Evolutionary conservation across 306 rosid genomes (phyloP), one percentile per base, ranked within the genome.

Genomic region (Prunus campanulata): DNA sequence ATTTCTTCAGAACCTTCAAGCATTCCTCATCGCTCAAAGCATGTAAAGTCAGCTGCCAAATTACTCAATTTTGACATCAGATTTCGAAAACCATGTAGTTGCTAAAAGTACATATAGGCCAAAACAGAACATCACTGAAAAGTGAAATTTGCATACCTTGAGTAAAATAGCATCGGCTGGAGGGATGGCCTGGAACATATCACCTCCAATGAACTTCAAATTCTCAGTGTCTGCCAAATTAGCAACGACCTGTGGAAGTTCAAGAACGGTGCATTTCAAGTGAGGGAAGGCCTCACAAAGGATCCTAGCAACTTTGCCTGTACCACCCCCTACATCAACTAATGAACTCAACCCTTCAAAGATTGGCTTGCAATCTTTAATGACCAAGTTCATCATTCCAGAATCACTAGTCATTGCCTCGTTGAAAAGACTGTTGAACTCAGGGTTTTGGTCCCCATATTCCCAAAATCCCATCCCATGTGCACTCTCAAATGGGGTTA

Each of bases 391-490:
- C 75, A 89, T 70, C 80, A 87, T 57, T 9, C 19, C 18, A 3
- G 93, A 89, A 80, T 85, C 90, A 32, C 83, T 78, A 0, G 85
- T 79, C 90, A 87, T 85, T n/a, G 85, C 83, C 0, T 82, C 81
- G 14, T 82, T 83, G 56, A 87, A 87, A 63, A 32, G 8, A 14
- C 1, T 3, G 11, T 63, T 29, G 0, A 18, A 14, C 1, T 72
- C 81, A 22, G 85, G 56, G 15, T 79, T 66, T 47, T 67, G 67
- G 47, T 69, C 64, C 1, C 70, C 67, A 19, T 79, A 83, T 5
- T 75, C 78, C 89, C 86, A 87, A 4, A 79, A 44, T 3, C 62
- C 49, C 86, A 78, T 71, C 16, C 81, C 91, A 6, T 55, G 81
- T 1, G 78, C 85, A 19, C 72, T 77, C 77, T 87, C 84, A 63